phyloP scores from a whole-genome alignment of 2,329 filamentous ascomycete species.

The Apiospora arundinis region DNA sequence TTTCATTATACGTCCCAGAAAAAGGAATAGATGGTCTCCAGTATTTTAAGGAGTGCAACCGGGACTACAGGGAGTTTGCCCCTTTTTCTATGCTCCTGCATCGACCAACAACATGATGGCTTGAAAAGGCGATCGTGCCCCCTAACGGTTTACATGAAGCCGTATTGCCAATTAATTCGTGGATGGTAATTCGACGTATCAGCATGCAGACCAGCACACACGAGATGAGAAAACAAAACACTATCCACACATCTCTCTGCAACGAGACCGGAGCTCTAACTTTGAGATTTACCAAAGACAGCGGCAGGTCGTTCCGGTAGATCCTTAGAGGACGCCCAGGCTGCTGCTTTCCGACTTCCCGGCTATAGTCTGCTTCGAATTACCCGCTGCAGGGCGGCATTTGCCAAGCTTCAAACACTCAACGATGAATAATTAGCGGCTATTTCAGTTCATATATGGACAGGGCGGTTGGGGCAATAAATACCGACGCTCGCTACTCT shows the following conservation, averaged over 20 bases:
- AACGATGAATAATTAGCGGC: background rate
- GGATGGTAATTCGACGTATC: background rate
- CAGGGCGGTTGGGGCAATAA: background rate
- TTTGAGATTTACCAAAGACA: background rate
- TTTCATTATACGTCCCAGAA: too few relatives aligned
- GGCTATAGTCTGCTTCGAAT: background rate
- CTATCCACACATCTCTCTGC: background rate
- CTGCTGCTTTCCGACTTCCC: background rate
- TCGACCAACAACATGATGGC: background rate
- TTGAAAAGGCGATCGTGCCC: background rate
- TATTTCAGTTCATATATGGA: conserved; percentile 7
- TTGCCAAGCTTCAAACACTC: background rate
- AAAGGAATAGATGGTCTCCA: background rate
- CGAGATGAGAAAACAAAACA: background rate
- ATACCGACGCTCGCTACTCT: background rate
- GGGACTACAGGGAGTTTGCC: background rate
- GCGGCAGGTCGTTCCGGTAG: background rate
- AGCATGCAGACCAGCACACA: background rate
- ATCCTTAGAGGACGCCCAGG: background rate
- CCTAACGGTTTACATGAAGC: background rate
- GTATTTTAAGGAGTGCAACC: background rate
- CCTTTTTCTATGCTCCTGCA: background rate
- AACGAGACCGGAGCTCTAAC: background rate
- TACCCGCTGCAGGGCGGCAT: conserved; percentile 14
- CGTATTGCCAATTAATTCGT: background rate